Base-by-base conservation (phyloP, 768 basidiomycete genomes). In the Russula sp. region DNA sequence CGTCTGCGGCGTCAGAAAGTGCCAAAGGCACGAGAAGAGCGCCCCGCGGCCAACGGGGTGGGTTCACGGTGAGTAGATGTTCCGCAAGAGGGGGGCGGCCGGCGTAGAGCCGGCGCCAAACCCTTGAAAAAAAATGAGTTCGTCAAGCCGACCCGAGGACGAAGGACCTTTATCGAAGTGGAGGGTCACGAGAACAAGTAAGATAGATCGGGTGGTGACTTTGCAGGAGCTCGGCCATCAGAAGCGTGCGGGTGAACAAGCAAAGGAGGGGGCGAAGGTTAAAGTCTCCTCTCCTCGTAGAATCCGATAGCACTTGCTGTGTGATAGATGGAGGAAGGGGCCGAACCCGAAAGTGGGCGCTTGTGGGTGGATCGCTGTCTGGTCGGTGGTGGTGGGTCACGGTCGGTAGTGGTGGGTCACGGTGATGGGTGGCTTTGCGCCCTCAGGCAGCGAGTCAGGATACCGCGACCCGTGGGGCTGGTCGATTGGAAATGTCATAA, bases 111-210 rank as follows among this genome's bases (percentile, higher is more conserved):
- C 35, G 35, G 10, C 40, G 31, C 42, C 18, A 20, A 55, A n/a
- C 35, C 0, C 7, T 8, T 37, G 7, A 37, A 37, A 27, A 27
- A 27, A 27, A 37, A 27, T 27, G 27, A 27, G 18, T 44, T 20
- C 44, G 39, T 61, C 16, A 32, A 53, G 45, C 59, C 45, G 53
- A 54, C 14, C 59, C 27, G 59, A 60, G 34, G 42, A 45, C n/a
- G 16, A 42, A 34, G n/a, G 20, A 1, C 6, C 42, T 16, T 18
- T 44, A 44, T 44, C 42, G 9, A 20, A 4, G 45, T 3, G 9
- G 13, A 11, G 37, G 47, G 22, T 48, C 47, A 48, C 22, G 47
- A 48, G 47, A 9, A 48, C 20, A 44, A 0, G 20, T 18, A 47
- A 22, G 8, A 4, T 10, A 22, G 45, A 27, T 27, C 7, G 5